Percentiles rank a stretch among this genome's conserved stretches.
These are phyloP conservation scores for Closterium sp. DNA, from an alignment of 139 green algal species.

Conservation along the genomic window DNA sequence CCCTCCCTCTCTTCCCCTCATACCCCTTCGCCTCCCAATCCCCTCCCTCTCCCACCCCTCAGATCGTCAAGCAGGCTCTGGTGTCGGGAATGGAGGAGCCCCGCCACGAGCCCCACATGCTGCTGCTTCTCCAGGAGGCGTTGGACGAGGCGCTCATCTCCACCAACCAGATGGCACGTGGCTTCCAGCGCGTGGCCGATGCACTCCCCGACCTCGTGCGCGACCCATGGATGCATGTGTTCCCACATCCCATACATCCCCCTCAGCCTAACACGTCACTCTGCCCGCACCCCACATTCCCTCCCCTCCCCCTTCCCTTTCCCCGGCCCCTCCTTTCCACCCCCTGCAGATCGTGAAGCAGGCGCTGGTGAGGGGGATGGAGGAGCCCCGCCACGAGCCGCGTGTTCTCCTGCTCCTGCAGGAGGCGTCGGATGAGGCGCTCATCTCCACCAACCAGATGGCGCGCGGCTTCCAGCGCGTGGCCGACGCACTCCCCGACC, in stretches of 20 bases:
- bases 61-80: conserved; percentile 51
- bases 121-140: conserved; percentile 22
- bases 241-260: neutral
- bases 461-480: conserved; percentile 52
- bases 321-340: neutral
- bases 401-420: conserved; percentile 22
- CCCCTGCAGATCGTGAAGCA: conserved; percentile 51
- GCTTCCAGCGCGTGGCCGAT: conserved; percentile 47
- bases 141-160: conserved; percentile 40
- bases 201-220: conserved; percentile 47
- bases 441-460: conserved; percentile 56
- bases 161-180: conserved; percentile 52
- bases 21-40: neutral
- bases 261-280: neutral
- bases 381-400: conserved; percentile 33
- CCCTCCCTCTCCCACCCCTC: neutral
- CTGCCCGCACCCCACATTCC: neutral
- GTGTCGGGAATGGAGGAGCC: conserved; percentile 47
- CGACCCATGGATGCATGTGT: conserved; percentile 13
- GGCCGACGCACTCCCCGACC: conserved; percentile 34
- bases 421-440: conserved; percentile 9
- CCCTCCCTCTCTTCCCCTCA: neutral
- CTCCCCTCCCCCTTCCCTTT: neutral
- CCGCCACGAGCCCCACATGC: conserved; percentile 21
- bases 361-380: conserved; percentile 48